phyloP scores from a whole-genome alignment of 805 yeast genomes.

The Wickerhamomyces canadensis region DNA sequence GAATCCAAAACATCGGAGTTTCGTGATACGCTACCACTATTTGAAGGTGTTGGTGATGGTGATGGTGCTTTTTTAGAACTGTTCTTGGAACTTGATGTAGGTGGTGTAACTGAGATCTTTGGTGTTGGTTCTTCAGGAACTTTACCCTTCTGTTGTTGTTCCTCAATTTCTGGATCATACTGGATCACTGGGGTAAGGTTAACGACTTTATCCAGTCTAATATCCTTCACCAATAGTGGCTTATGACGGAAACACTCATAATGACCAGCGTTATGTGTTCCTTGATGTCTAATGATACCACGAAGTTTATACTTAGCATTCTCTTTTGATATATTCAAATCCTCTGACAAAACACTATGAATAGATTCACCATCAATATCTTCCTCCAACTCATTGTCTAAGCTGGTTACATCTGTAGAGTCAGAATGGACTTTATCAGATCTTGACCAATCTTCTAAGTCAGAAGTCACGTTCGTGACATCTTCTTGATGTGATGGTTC shows the following conservation, averaged over 20 bases:
- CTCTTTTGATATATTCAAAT: slow-evolving; percentile 21
- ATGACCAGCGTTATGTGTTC: slow-evolving; percentile 85
- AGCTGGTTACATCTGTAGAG: slow-evolving; percentile 8
- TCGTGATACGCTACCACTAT: slow-evolving; percentile 14
- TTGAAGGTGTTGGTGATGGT: slow-evolving; percentile 6
- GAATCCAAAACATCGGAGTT: slow-evolving; percentile 11
- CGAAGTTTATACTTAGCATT: slow-evolving; percentile 50
- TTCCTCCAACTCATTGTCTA: slow-evolving; percentile 10
- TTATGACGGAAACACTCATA: slow-evolving; percentile 84
- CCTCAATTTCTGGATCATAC: too few species aligned
- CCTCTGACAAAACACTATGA: slow-evolving; percentile 20
- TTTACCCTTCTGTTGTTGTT: too few species aligned
- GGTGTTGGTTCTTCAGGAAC: slow-evolving; percentile 5
- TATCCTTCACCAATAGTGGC: slow-evolving; percentile 42
- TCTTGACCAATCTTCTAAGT: slow-evolving; percentile 13
- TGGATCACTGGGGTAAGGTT: slow-evolving; percentile 28
- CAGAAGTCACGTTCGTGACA: slow-evolving; percentile 7
- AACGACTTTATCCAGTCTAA: slow-evolving; percentile 21
- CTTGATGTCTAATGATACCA: slow-evolving; percentile 79
- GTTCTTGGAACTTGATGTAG: neutral
- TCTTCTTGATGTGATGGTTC: slow-evolving; percentile 13
- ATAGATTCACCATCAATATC: slow-evolving; percentile 11
- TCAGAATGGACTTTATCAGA: slow-evolving; percentile 1
- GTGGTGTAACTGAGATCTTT: neutral
- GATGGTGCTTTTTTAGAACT: neutral